Evolutionary conservation across 139 green algal species (phyloP), one percentile per base, ranked within the genome.

Genomic region (Ulvella scutata): DNA sequence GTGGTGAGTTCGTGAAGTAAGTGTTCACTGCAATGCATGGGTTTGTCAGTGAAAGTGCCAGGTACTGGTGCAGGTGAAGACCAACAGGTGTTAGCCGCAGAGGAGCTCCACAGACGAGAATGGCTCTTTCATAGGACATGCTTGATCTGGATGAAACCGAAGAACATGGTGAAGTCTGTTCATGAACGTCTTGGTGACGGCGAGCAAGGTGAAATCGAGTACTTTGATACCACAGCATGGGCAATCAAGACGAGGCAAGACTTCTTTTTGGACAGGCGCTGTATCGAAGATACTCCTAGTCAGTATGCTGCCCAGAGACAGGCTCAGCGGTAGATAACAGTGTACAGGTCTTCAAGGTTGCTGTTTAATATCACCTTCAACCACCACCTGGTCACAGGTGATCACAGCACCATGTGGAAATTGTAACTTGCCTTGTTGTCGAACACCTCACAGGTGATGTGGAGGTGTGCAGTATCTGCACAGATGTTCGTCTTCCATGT

Each of bases 51-150:
- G n/a, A n/a, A n/a, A n/a, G n/a, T n/a, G n/a, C n/a, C n/a, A n/a
- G n/a, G n/a, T n/a, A n/a, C n/a, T n/a, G n/a, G 51, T 67, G 51
- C 51, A 67, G 51, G 51, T 2, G 51, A 67, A 67, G 51, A 67
- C 20, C 51, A 67, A 36, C 51, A 67, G 20, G 4, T 67, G 13
- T 10, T 29, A 23, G 51, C 51, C 20, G 51, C 51, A 1, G 51
- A 67, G 0, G 51, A 67, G 51, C 51, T 67, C n/a, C 51, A 67
- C 20, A 26, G n/a, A 9, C 31, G 51, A 23, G 33, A 67, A 26
- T 67, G 51, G 51, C 6, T 67, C 4, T 67, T 31, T 29, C 51
- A 67, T 26, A 67, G 33, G 33, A 3, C 51, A 67, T 67, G 51
- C 51, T 26, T 67, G 51, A 13, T 67, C n/a, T 67, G 51, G 51